Base-by-base conservation (phyloP, 208 protist genomes). In the Leishmania arabica region DNA sequence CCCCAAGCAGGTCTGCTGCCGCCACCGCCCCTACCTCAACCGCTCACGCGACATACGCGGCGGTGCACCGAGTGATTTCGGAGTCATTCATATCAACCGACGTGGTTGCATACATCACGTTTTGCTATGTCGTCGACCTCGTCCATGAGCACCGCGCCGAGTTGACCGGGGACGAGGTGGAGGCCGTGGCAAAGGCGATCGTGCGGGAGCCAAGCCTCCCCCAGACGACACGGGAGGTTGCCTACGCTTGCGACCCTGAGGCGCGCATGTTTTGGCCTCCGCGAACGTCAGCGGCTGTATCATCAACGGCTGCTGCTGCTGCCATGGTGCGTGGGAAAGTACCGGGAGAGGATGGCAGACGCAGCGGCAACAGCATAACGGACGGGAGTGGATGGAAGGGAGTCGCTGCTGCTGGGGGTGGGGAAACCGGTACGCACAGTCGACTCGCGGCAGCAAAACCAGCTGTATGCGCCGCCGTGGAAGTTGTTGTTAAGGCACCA, bases 91-190 rank as follows among this genome's bases (percentile, higher is more conserved):
- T 66, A 21, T 34, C 47, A 0, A 66, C 47, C 17, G n/a, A 60
- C 62, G 56, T 42, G 15, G 82, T 86, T 3, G 65, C 51, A 49
- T 86, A 80, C 74, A 42, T 7, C 0, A 77, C 82, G 0, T 82
- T 78, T 42, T 75, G 82, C 58, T 86, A 77, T 49, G 45, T 82
- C 2, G 31, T 86, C 31, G 24, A 75, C 7, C 54, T 86, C 45
- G 24, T 82, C 6, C 56, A 77, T 8, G 15, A 51, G 15, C 84
- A 89, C 54, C 83, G 84, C 11, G n/a, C 81, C 3, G 81, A 89
- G 76, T 71, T 92, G 27, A 86, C 78, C 17, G 83, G 85, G 2
- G 85, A 56, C 1, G 89, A 88, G 60, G 87, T 92, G 37, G 89
- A 90, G 78, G 68, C 72, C 1, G 54, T 84, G 34, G 84, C 84